These are phyloP conservation scores for Aspergillus luchuensis DNA, from an alignment of 2,329 filamentous ascomycete species.

Conservation along the genomic window DNA sequence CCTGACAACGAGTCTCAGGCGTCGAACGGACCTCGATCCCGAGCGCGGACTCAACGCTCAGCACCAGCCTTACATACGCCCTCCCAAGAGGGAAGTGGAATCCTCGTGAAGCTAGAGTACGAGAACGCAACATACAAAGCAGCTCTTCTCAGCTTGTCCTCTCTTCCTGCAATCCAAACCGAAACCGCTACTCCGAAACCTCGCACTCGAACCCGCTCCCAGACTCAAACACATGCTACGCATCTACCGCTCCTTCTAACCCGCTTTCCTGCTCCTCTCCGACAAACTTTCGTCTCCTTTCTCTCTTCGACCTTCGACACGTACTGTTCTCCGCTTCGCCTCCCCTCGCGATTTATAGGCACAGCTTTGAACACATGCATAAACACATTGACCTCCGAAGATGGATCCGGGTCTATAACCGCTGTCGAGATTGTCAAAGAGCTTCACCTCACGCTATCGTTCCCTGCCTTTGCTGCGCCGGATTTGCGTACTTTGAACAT, in stretches of 20 bases:
- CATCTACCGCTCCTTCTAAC: slow-evolving; percentile 54
- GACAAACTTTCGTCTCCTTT: slow-evolving; percentile 53
- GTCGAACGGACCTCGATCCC: not conserved
- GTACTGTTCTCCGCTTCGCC: slow-evolving; percentile 47
- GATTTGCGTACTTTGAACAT: slow-evolving; percentile 39
- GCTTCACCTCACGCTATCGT: slow-evolving; percentile 43
- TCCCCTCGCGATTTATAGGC: slow-evolving; percentile 51
- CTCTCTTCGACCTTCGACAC: slow-evolving; percentile 54
- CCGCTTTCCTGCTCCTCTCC: slow-evolving; percentile 53
- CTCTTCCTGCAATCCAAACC: not conserved
- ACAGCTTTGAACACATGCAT: slow-evolving; percentile 45
- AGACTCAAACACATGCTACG: slow-evolving; percentile 38
- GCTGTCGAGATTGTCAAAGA: slow-evolving; percentile 41
- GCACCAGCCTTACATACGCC: not conserved
- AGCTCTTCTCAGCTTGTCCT: slow-evolving; percentile 48
- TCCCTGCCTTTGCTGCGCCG: slow-evolving; percentile 38
- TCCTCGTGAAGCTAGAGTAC: slow-evolving; percentile 53
- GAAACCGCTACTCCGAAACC: not conserved
- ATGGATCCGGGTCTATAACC: not conserved
- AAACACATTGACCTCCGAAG: not conserved
- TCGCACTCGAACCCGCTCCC: slow-evolving; percentile 3
- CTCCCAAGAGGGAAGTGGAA: slow-evolving; percentile 35
- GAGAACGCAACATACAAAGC: slow-evolving; percentile 54
- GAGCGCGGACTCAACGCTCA: not conserved
- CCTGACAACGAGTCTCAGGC: not conserved